Evolutionary conservation across 2,329 filamentous ascomycete genomes (phyloP), one percentile per base, ranked within the genome.

Genomic region (Claviceps africana): DNA sequence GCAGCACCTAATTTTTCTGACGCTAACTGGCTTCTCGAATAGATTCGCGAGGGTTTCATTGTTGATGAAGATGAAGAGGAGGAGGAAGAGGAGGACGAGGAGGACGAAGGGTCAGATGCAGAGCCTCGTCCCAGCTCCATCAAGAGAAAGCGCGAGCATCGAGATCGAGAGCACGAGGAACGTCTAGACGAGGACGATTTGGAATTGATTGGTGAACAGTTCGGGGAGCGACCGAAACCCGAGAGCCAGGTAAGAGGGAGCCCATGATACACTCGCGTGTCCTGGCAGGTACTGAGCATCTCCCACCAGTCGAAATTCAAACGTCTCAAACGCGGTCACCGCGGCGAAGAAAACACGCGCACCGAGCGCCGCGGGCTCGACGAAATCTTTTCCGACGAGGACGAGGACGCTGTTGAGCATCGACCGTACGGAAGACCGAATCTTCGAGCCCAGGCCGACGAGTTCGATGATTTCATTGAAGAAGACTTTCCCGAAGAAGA

Each of bases 381-480:
- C 59, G 85, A 96, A 60, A 97, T 98, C 58, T 98, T 98, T 67
- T 90, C 88, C 37, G 91, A 95, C 58, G 91, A 96, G 51, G 91
- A 97, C 56, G 90, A 95, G 51, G 82, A 86, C 19, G 81, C 77
- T 53, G 76, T 56, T 51, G 77, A 80, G 6, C 75, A 78, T 40
- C 70, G 75, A 53, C 65, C 67, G 2, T 79, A 78, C 53, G 70
- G 68, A 35, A 70, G 78, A 56, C 68, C 73, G 5, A 72, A 67
- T 56, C 78, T 79, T 55, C 77, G 85, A 54, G 74, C 75, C 37
- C 74, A 79, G 55, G 79, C 79, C 47, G 86, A 94, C 66, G 88
- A 95, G 62, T 88, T 95, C 66, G 88, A 88, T 55, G 90, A 91
- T 65, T 98, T 98, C 68, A 98, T 98, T 63, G 91, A 97, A 65